phyloP scores from a whole-genome alignment of 1,284 basidiomycete species.

The Termitomyces sp. region DNA sequence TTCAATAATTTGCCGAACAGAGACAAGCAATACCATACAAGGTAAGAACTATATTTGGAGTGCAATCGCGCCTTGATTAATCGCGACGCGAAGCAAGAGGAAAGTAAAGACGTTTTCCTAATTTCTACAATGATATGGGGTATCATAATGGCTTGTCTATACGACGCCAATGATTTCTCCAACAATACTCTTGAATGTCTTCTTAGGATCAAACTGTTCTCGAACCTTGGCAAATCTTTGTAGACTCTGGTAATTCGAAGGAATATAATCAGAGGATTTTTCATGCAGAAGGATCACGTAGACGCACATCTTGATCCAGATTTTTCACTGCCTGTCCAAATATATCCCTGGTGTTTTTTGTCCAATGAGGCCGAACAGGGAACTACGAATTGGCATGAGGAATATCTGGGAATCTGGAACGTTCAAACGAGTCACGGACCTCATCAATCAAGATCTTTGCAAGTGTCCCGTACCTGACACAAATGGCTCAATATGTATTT shows the following conservation, averaged over 20 bases:
- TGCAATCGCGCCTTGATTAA: too few species aligned
- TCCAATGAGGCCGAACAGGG: slow-evolving; percentile 33
- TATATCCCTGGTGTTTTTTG: slow-evolving; percentile 30
- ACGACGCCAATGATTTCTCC: slow-evolving; percentile 33
- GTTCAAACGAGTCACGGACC: slow-evolving; percentile 7
- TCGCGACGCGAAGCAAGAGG: too few species aligned
- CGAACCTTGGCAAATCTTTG: slow-evolving; percentile 28
- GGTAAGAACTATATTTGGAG: neutral
- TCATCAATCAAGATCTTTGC: slow-evolving; percentile 31
- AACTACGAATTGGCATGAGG: slow-evolving; percentile 20
- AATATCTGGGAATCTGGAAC: neutral
- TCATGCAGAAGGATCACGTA: neutral
- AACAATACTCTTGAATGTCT: slow-evolving; percentile 30
- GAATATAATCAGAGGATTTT: neutral
- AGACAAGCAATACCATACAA: slow-evolving; percentile 17
- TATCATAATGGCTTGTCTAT: neutral
- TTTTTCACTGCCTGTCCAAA: slow-evolving; percentile 29
- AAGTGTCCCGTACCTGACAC: slow-evolving; percentile 23
- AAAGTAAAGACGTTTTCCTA: neutral
- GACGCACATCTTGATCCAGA: slow-evolving; percentile 28
- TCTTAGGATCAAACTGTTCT: slow-evolving; percentile 29
- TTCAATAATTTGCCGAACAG: slow-evolving; percentile 16
- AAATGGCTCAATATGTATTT: neutral
- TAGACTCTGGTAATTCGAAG: slow-evolving; percentile 22
- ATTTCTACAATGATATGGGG: neutral